These are phyloP conservation scores for Globisporangium viniferum DNA, from an alignment of 352 stramenopile species.

Conservation along the genomic window DNA sequence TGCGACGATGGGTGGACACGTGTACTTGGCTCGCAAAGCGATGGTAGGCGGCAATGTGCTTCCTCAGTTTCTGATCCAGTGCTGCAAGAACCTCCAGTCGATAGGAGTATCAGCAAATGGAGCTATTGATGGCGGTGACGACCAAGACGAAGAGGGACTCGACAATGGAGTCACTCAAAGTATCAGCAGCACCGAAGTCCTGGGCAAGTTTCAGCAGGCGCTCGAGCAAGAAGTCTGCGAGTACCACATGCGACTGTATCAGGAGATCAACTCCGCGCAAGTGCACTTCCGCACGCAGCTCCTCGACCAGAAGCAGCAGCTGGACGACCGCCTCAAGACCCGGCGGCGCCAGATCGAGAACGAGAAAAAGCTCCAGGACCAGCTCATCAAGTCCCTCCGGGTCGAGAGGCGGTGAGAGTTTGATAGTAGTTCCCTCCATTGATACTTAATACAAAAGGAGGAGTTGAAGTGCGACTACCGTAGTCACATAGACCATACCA, in stretches of 20 bases:
- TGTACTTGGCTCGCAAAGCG: conserved; percentile 31
- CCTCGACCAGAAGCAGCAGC: conserved; percentile 21
- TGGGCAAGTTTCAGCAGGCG: conserved; percentile 24
- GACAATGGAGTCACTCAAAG: not conserved
- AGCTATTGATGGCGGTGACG: not conserved
- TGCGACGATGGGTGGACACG: conserved; percentile 13
- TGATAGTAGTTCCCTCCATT: not conserved
- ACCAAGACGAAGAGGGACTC: not conserved
- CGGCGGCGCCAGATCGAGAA: conserved; percentile 25
- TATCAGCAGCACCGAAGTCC: conserved; percentile 6
- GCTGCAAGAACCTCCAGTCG: conserved; percentile 18
- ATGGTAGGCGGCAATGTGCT: conserved; percentile 23
- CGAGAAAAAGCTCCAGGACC: conserved; percentile 33
- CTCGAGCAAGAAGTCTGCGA: conserved; percentile 29
- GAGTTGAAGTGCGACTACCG: too few relatives aligned
- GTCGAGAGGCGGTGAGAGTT: not conserved
- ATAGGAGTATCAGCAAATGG: not conserved
- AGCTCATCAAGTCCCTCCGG: conserved; percentile 22
- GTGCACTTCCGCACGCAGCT: conserved; percentile 26
- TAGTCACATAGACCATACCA: too few relatives aligned
- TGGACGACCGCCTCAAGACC: conserved; percentile 22
- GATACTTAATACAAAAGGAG: too few relatives aligned
- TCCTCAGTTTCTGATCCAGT: conserved; percentile 39
- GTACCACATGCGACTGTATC: conserved; percentile 30
- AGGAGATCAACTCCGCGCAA: conserved; percentile 33